A percentile compares a stretch with the other conserved stretches of the same genome.
Conservation (phyloP, 2,329 filamentous ascomycete genomes). For the Bipolaris oryzae region DNA sequence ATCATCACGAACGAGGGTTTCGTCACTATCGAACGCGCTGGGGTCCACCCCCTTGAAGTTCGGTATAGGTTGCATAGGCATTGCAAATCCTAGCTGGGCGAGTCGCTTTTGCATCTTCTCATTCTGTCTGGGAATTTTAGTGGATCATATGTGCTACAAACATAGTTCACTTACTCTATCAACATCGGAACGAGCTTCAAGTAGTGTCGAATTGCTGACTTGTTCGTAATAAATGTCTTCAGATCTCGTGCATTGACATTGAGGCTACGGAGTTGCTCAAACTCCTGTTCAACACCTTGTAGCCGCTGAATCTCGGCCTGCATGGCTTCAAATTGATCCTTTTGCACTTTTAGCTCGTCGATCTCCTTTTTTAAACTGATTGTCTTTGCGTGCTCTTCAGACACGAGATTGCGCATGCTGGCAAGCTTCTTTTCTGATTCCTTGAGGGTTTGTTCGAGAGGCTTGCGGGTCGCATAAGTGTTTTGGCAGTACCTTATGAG, state of each 20-base stretch:
- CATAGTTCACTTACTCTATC: constrained; percentile 28
- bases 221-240: constrained; percentile 26
- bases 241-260: constrained; percentile 28
- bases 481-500: constrained; percentile 37
- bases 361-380: constrained; percentile 32
- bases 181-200: constrained; percentile 36
- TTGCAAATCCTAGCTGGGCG: constrained; percentile 34
- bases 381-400: constrained; percentile 43
- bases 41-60: constrained; percentile 22
- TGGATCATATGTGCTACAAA: background rate
- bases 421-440: constrained; percentile 33
- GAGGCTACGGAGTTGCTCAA: constrained; percentile 24
- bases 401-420: constrained; percentile 42
- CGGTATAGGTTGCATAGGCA: constrained; percentile 36
- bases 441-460: constrained; percentile 15
- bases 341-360: constrained; percentile 18
- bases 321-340: constrained; percentile 16
- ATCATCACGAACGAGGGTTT: constrained; percentile 3
- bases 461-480: constrained; percentile 27
- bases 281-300: constrained; percentile 25
- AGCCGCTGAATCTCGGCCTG: constrained; percentile 24
- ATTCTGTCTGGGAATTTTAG: constrained; percentile 37
- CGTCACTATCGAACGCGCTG: constrained; percentile 18
- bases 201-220: constrained; percentile 36
- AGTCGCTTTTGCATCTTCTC: constrained; percentile 38